phyloP scores from a whole-genome alignment of 495 filamentous ascomycete species.

The Daldinia caldariorum region DNA sequence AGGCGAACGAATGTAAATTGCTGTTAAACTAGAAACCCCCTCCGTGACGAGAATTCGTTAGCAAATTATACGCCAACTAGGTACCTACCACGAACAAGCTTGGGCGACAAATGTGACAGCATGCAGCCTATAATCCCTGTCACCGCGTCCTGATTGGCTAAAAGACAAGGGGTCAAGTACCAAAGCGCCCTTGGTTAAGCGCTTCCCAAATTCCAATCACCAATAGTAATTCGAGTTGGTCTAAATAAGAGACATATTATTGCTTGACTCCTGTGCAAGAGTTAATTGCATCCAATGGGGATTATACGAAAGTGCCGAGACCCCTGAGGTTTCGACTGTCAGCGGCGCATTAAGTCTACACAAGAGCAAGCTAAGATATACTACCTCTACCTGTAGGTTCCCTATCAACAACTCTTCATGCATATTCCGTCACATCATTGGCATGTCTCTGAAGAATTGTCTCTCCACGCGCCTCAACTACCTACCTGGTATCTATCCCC shows the following conservation, averaged over 20 bases:
- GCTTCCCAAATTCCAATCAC: conserved; percentile 38
- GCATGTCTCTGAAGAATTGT: conserved; percentile 13
- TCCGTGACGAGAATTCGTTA: neutral
- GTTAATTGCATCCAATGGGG: conserved; percentile 33
- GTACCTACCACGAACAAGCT: neutral
- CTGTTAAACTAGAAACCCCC: neutral
- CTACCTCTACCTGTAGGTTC: conserved; percentile 6
- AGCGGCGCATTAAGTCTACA: conserved; percentile 39
- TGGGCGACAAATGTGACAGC: conserved; percentile 45
- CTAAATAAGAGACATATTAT: conserved; percentile 41
- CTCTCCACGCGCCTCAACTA: conserved; percentile 32
- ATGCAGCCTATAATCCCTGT: conserved; percentile 34
- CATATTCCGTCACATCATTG: conserved; percentile 37
- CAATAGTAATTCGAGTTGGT: conserved; percentile 36
- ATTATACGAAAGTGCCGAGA: conserved; percentile 31
- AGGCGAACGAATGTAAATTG: neutral
- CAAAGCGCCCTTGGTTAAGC: conserved; percentile 43
- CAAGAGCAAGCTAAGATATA: conserved; percentile 5
- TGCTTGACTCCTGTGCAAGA: conserved; percentile 33
- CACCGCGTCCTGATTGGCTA: conserved; percentile 39
- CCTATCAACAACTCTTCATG: conserved; percentile 26
- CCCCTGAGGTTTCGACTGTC: conserved; percentile 34
- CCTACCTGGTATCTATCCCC: too few relatives aligned
- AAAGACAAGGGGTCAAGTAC: conserved; percentile 26
- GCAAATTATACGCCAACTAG: neutral